Percentiles rank a stretch among this genome's conserved stretches.
Conservation (phyloP, 225 moss, liverwort and hornwort genomes). For the Lunularia cruciata region DNA sequence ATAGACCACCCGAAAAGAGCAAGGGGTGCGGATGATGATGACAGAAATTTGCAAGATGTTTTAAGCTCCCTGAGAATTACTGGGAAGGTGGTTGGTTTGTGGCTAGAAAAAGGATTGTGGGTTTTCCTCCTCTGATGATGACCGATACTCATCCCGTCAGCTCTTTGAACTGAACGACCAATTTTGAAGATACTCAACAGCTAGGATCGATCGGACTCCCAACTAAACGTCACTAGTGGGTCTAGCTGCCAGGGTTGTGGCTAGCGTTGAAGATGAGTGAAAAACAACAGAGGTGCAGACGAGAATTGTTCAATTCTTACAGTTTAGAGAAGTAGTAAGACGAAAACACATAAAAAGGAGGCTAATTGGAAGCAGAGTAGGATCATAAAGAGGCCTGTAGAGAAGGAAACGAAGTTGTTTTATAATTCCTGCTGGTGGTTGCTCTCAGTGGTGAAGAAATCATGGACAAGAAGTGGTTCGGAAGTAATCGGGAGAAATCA, state of each 20-base stretch:
- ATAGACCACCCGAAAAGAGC: slow-evolving; percentile 5
- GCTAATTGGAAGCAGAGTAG: background rate
- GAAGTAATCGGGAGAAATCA: background rate
- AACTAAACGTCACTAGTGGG: background rate
- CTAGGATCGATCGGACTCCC: too few relatives aligned
- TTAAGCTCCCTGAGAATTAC: slow-evolving; percentile 2
- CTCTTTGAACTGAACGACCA: background rate
- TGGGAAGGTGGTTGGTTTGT: slow-evolving; percentile 9
- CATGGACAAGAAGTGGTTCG: background rate
- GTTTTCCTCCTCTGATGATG: slow-evolving; percentile 1
- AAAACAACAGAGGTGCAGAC: background rate
- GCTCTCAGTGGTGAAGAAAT: slow-evolving; percentile 10
- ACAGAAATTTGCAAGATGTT: background rate
- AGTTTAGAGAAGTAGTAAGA: background rate
- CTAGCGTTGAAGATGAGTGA: background rate
- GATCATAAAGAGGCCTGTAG: background rate
- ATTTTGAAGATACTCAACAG: background rate
- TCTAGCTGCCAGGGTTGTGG: background rate
- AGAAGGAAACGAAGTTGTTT: background rate
- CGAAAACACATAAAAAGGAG: background rate
- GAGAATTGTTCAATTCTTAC: background rate
- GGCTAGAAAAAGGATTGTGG: slow-evolving; percentile 5
- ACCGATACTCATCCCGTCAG: background rate
- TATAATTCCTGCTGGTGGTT: background rate
- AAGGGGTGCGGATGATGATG: slow-evolving; percentile 26